Evolutionary conservation across 441 rosid genomes (phyloP), one percentile per base, ranked within the genome.

Genomic region (Croton laevigatus): DNA sequence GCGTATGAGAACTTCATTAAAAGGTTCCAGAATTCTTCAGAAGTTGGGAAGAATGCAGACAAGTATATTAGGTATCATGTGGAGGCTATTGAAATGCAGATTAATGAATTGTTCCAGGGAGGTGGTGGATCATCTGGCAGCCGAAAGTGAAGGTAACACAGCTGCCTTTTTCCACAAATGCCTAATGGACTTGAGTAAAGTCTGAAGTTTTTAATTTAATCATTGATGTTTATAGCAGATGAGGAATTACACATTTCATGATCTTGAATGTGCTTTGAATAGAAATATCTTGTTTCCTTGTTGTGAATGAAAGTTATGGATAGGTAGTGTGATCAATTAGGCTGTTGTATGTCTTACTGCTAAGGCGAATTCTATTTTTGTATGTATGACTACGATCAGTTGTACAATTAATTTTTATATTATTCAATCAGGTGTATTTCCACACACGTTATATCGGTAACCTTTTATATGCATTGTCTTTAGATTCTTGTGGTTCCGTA

Each of bases 41-140:
- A 91, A 20, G 77, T 81, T 8, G 91, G 88, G 74, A 91, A 79
- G 82, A 79, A 83, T 37, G 79, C 87, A 0, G 83, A 79, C 16
- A 84, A 61, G 87, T 75, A 80, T 66, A 81, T 88, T 17, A 87
- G 75, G 76, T 83, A 84, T 68, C 49, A 75, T 6, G 79, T 74
- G 16, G 90, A 85, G 75, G 95, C 91, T 40, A 72, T 91, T 23
- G 91, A 87, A 72, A 76, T 75, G 14, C 87, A 76, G 71, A 81
- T 92, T 63, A 81, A 73, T 54, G 88, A 83, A 60, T 76, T 91
- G 77, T 92, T 90, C 71, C 85, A 80, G 73, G 91, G 93, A 59
- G 77, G 72, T 20, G 73, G 57, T 40, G 80, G 80, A 19, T 76
- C 74, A 19, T 71, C 84, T 52, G 89, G 84, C 22, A 76, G 87